Conservation (phyloP, 148 eudicot genomes). For the Chenopodium formosanum region DNA sequence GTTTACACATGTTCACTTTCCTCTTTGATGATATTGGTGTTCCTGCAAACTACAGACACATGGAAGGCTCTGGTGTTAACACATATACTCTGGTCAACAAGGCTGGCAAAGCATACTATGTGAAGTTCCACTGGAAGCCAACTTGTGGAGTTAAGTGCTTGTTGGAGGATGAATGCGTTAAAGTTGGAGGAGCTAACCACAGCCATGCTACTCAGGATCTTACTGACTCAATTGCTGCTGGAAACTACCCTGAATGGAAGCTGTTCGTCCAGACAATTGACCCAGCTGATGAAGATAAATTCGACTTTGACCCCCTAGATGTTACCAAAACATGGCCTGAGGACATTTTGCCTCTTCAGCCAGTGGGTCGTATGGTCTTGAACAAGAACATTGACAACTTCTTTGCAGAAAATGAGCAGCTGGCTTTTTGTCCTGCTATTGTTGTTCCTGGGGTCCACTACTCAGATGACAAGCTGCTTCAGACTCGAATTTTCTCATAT, state of each 20-base stretch:
- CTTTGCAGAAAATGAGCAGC: constrained; percentile 89
- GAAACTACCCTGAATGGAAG: constrained; percentile 94
- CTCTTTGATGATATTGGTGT: constrained; percentile 83
- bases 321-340: constrained; percentile 94
- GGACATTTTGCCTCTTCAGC: constrained; percentile 82
- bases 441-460: constrained; percentile 84
- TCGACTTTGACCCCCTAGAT: constrained; percentile 94
- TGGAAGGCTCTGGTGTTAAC: constrained; percentile 94
- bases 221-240: constrained; percentile 87
- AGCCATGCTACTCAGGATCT: constrained; percentile 97
- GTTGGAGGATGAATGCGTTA: constrained; percentile 76
- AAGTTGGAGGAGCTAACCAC: constrained; percentile 87
- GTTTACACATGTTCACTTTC: constrained; percentile 77
- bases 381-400: constrained; percentile 94
- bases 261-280: constrained; percentile 81
- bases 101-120: constrained; percentile 76
- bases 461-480: constrained; percentile 91
- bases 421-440: constrained; percentile 81
- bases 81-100: constrained; percentile 75
- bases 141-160: constrained; percentile 86
- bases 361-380: constrained; percentile 91
- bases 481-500: constrained; percentile 80
- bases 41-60: constrained; percentile 84
- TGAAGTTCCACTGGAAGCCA: constrained; percentile 96
- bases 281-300: constrained; percentile 81